Evolutionary conservation across 257 asterid species (phyloP).

Genomic region (Fraxinus pennsylvanica): DNA sequence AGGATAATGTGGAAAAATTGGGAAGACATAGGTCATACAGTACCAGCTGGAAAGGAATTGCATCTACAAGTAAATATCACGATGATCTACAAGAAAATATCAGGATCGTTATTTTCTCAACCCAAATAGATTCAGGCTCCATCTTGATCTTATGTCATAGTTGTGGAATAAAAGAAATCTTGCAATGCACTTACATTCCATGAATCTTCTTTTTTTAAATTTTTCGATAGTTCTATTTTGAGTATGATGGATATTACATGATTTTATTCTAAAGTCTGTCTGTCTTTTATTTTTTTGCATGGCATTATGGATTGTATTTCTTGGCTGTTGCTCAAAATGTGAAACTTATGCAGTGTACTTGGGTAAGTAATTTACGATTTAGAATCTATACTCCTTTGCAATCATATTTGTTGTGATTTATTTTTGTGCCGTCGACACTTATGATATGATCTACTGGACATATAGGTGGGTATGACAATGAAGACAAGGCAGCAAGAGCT

Average conservation of each 20-base stretch:
- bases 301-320: constrained; percentile 31
- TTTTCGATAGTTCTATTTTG: neutral
- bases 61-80: too few species aligned
- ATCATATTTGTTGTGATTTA: neutral
- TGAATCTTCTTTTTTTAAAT: neutral
- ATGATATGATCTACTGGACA: constrained; percentile 16
- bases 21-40: neutral
- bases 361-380: constrained; percentile 50
- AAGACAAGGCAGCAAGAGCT: constrained; percentile 88
- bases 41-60: too few species aligned
- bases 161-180: neutral
- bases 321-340: constrained; percentile 30
- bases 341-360: constrained; percentile 65
- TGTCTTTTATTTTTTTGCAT: constrained; percentile 32
- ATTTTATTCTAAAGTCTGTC: neutral
- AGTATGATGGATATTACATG: neutral
- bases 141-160: too few species aligned
- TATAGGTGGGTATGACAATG: constrained; percentile 92
- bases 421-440: neutral
- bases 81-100: too few species aligned
- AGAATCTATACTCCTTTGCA: neutral
- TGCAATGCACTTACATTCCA: neutral
- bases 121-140: too few species aligned
- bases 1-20: neutral
- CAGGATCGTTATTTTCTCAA: too few species aligned